Conservation (phyloP, 2,329 filamentous ascomycete genomes). For the Rhexocercosporidium sp. region DNA sequence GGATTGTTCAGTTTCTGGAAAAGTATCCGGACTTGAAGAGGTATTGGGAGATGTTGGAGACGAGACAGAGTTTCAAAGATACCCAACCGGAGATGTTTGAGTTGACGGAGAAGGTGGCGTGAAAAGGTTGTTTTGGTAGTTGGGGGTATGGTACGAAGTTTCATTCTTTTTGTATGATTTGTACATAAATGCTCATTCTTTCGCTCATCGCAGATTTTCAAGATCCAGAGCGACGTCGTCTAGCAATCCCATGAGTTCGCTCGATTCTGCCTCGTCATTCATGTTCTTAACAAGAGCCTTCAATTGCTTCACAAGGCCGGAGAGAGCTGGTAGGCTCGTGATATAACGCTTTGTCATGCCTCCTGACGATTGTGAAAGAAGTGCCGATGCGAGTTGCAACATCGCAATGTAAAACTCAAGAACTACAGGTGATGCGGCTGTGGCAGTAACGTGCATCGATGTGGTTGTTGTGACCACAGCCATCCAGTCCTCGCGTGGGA, state of each 20-base stretch:
- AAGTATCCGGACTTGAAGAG: constrained; percentile 20
- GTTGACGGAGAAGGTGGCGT: constrained; percentile 26
- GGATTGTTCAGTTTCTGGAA: constrained; percentile 19
- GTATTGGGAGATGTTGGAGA: constrained; percentile 26
- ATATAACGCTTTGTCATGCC: constrained; percentile 56
- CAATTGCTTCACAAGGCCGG: constrained; percentile 54
- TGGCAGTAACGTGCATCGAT: constrained; percentile 37
- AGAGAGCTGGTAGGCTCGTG: constrained; percentile 56
- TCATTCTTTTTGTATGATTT: background rate
- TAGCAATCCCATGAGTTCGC: constrained; percentile 49
- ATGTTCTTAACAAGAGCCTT: constrained; percentile 32
- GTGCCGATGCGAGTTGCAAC: constrained; percentile 59
- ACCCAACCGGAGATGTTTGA: constrained; percentile 26
- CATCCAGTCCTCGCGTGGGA: constrained; percentile 61
- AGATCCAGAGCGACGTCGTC: constrained; percentile 49
- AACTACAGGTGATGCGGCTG: constrained; percentile 21
- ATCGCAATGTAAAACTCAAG: constrained; percentile 58
- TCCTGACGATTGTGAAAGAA: constrained; percentile 52
- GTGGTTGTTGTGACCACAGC: constrained; percentile 56
- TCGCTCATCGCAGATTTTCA: constrained; percentile 25
- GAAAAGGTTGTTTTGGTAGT: background rate
- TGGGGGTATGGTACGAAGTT: background rate
- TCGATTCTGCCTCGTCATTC: constrained; percentile 36
- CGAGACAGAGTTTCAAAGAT: constrained; percentile 20
- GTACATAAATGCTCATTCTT: background rate